Conservation (phyloP, 306 rosid species). For the Trichosanthes truncata region DNA sequence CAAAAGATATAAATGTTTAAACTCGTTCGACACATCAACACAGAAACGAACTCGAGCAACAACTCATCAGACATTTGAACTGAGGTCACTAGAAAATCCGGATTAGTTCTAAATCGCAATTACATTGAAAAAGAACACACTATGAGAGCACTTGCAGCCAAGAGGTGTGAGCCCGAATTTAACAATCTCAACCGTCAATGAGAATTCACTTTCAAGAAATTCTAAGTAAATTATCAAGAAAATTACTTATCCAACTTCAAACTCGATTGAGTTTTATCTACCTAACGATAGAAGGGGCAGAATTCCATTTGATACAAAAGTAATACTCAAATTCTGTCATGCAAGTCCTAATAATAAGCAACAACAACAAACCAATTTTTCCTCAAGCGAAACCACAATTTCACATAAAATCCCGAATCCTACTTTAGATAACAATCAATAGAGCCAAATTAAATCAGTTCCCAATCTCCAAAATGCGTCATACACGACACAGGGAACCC, state of each 20-base stretch:
- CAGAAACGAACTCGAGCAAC: background rate
- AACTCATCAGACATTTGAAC: background rate
- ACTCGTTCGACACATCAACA: background rate
- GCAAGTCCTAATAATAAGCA: background rate
- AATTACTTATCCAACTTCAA: background rate
- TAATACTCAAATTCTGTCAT: background rate
- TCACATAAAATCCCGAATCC: background rate
- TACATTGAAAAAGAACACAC: background rate
- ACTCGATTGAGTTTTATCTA: background rate
- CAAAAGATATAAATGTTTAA: background rate
- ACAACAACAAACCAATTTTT: background rate
- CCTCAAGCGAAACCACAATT: background rate
- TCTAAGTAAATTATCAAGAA: background rate
- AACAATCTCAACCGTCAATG: background rate
- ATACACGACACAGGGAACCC: background rate
- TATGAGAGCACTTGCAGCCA: background rate
- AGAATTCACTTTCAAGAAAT: background rate
- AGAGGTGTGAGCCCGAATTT: background rate
- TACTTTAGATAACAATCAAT: background rate
- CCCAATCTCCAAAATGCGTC: background rate
- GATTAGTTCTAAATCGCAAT: background rate
- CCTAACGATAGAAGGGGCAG: background rate
- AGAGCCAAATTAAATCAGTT: background rate
- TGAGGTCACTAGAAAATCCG: background rate
- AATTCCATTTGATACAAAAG: background rate